These are phyloP conservation scores for Epichloe baconii DNA, from an alignment of 2,329 filamentous ascomycete species.

Conservation along the genomic window DNA sequence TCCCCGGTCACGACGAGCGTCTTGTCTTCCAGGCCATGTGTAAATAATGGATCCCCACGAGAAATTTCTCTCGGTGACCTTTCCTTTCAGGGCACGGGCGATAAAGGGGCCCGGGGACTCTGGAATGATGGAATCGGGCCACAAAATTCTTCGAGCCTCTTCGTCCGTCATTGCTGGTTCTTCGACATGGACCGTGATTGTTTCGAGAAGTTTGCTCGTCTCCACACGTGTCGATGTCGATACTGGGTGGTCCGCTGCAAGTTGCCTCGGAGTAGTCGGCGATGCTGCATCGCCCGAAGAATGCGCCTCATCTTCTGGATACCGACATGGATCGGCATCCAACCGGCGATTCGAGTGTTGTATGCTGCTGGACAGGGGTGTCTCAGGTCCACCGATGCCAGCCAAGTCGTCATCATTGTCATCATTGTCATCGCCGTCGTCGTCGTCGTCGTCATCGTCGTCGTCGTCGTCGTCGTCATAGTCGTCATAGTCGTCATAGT, in stretches of 20 bases:
- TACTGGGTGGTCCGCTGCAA: conserved; percentile 1
- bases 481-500: conserved; percentile 13
- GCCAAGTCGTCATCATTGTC: conserved; percentile 13
- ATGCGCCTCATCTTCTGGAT: conserved; percentile 1
- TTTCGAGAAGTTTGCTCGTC: conserved; percentile 2
- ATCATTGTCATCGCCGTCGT: conserved; percentile 3
- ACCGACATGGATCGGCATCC: background rate
- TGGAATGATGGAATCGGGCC: conserved; percentile 19
- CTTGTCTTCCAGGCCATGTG: conserved; percentile 24
- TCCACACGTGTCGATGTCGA: background rate
- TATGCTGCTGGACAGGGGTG: background rate
- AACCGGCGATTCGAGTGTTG: background rate
- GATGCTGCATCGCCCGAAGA: conserved; percentile 1
- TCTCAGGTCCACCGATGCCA: background rate
- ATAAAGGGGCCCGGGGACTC: conserved; percentile 1
- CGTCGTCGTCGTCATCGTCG: conserved; percentile 14
- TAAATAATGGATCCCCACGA: conserved; percentile 20
- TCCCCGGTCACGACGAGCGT: conserved; percentile 21
- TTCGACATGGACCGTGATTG: conserved; percentile 6
- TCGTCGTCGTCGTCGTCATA: conserved; percentile 2
- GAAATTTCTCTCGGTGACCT: conserved; percentile 27
- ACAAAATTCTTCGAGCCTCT: conserved; percentile 26
- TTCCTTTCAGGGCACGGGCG: conserved; percentile 9
- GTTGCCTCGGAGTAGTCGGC: conserved; percentile 6
- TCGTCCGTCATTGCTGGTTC: conserved; percentile 26